phyloP scores from a whole-genome alignment of 192 early-diverging fungal species.

The Lobosporangium transversale region DNA sequence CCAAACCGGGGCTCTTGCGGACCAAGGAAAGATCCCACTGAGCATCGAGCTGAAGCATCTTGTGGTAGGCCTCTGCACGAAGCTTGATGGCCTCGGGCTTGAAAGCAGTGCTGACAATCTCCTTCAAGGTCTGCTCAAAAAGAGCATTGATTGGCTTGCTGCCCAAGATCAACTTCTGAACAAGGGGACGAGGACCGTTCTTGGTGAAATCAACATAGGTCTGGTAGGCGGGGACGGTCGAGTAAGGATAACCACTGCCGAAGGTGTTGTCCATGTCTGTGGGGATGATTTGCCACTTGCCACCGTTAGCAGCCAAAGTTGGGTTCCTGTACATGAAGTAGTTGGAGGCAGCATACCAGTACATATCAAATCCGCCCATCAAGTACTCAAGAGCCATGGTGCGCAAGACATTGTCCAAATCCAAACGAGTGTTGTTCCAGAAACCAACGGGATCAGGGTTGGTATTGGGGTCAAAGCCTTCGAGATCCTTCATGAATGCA shows the following conservation, averaged over 20 bases:
- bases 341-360: constrained; percentile 43
- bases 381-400: constrained; percentile 55
- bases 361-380: constrained; percentile 50
- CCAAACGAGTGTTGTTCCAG: constrained; percentile 37
- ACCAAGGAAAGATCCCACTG: constrained; percentile 42
- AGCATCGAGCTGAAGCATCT: constrained; percentile 46
- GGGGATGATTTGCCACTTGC: constrained; percentile 45
- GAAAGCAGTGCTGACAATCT: constrained; percentile 42
- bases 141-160: constrained; percentile 27
- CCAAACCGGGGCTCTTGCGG: constrained; percentile 16
- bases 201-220: constrained; percentile 15
- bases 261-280: constrained; percentile 56
- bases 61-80: constrained; percentile 41
- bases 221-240: constrained; percentile 16
- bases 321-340: constrained; percentile 49
- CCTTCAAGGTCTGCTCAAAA: constrained; percentile 46
- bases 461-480: constrained; percentile 23
- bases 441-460: constrained; percentile 15
- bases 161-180: constrained; percentile 48
- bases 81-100: constrained; percentile 32
- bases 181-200: constrained; percentile 23
- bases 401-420: constrained; percentile 45
- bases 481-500: constrained; percentile 46
- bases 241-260: constrained; percentile 43
- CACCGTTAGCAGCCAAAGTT: constrained; percentile 7